Base-by-base conservation (phyloP, 2,329 filamentous ascomycete genomes). In the Beauveria australis region DNA sequence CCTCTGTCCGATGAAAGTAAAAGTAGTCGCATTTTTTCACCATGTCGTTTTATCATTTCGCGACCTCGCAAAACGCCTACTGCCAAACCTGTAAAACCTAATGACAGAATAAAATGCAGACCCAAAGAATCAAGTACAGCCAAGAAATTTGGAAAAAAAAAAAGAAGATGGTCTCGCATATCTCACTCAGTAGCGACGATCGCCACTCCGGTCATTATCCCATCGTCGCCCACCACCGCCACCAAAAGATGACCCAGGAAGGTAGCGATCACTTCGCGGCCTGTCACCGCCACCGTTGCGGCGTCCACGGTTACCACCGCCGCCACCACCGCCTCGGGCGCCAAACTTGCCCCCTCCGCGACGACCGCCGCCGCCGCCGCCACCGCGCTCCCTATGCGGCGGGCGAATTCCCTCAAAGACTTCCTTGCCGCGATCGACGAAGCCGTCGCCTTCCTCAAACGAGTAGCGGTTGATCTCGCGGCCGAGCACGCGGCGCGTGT, bases 391-490 rank as follows among this genome's bases (percentile, higher is more conserved):
- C 10, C 81, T 75, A 62, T 82, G 79, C 1, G 84, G 84, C 26
- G 83, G 84, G 26, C 84, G 76, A 63, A 88, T 85, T 18, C 84
- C 84, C 53, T 84, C 75, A 68, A 87, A 87, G 43, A 87, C 84
- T 70, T 92, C 89, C 18, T 84, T 84, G 16, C 89, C 89, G 59
- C 86, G 80, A 70, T 92, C 88, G 49, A 92, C 87, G 59, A 92
- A 84, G 6, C 73, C 69, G 62, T 86, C 83, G 1, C 78, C 80
- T 60, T 86, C 77, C 70, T 91, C 88, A 66, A 92, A 92, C 0
- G 86, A 88, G 70, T 90, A 91, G 37, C 89, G 80, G 69, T 89
- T 85, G 73, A 83, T 83, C 57, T 79, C 74, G 63, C 77, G 71
- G 63, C 78, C 79, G 43, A 78, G 66, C 48, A 78, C 74, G 14